Evolutionary conservation across 495 filamentous ascomycete genomes (phyloP).

Genomic region (Xylaria curta): DNA sequence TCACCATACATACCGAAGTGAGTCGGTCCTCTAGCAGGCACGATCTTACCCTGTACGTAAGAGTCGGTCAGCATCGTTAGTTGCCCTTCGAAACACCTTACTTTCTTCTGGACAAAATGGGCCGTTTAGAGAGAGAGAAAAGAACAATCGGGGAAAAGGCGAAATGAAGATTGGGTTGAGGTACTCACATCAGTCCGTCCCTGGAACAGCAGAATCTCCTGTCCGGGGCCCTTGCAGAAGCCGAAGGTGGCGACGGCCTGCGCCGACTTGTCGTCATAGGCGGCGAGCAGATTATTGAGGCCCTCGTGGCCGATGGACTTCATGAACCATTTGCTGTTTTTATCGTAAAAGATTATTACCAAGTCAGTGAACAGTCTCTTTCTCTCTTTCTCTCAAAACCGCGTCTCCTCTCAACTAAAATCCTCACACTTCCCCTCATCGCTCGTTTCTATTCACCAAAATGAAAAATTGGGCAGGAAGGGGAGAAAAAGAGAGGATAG

Average conservation of each 20-base stretch:
- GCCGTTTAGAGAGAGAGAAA: too few relatives aligned
- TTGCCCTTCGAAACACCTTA: background rate
- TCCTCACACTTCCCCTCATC: background rate
- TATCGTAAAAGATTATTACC: background rate
- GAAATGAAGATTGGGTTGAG: background rate
- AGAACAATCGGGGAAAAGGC: too few relatives aligned
- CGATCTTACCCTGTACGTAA: constrained; percentile 67
- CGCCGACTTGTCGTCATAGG: constrained; percentile 86
- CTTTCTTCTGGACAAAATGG: too few relatives aligned
- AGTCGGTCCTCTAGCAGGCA: constrained; percentile 73
- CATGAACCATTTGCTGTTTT: constrained; percentile 87
- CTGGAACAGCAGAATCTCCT: constrained; percentile 89
- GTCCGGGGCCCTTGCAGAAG: constrained; percentile 82
- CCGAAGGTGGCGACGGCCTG: constrained; percentile 97
- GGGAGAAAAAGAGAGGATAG: constrained; percentile 11
- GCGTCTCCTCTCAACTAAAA: background rate
- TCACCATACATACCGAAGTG: constrained; percentile 74
- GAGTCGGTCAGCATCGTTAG: constrained; percentile 35
- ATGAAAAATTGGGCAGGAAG: constrained; percentile 5
- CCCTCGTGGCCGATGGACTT: constrained; percentile 78
- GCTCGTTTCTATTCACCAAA: background rate
- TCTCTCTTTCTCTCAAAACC: background rate
- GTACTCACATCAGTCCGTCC: constrained; percentile 68
- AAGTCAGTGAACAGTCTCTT: constrained; percentile 20
- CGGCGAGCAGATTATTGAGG: constrained; percentile 88